phyloP scores from a whole-genome alignment of 495 filamentous ascomycete genomes.

The Venustampulla echinocandica region DNA sequence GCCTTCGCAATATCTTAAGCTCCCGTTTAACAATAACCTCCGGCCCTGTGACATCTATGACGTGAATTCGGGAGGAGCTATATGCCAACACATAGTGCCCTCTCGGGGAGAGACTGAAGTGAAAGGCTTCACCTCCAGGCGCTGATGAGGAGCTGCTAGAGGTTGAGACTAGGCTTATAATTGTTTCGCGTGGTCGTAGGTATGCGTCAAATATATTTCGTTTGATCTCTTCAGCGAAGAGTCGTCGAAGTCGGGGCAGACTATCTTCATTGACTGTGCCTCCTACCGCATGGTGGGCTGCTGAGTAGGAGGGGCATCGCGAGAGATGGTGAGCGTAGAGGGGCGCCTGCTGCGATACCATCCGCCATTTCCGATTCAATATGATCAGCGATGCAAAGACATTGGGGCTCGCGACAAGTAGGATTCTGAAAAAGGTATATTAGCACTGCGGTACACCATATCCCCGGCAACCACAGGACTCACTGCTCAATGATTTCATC shows the following conservation, averaged over 20 bases:
- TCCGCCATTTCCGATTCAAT: constrained; percentile 71
- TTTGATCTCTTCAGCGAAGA: constrained; percentile 64
- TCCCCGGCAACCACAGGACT: constrained; percentile 9
- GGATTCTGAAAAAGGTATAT: constrained; percentile 55
- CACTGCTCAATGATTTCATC: constrained; percentile 37
- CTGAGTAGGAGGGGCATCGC: constrained; percentile 57
- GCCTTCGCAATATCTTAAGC: constrained; percentile 69
- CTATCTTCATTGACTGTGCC: constrained; percentile 39
- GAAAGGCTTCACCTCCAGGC: constrained; percentile 77
- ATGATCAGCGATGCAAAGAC: constrained; percentile 75
- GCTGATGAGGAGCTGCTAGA: constrained; percentile 74
- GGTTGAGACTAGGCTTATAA: constrained; percentile 71
- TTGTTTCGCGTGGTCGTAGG: constrained; percentile 56
- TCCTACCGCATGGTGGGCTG: constrained; percentile 38
- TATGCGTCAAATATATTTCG: constrained; percentile 76
- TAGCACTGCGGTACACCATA: too few relatives aligned
- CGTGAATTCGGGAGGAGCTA: constrained; percentile 78
- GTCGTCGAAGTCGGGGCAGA: constrained; percentile 50
- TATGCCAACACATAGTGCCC: constrained; percentile 68
- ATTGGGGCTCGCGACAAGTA: constrained; percentile 64
- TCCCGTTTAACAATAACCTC: constrained; percentile 60
- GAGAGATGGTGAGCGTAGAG: constrained; percentile 73
- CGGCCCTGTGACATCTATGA: constrained; percentile 55
- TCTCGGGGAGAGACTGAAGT: constrained; percentile 68
- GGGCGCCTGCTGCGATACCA: constrained; percentile 57